These are phyloP conservation scores for Biancaea sappan DNA, from an alignment of 306 rosid genomes.

Conservation along the genomic window DNA sequence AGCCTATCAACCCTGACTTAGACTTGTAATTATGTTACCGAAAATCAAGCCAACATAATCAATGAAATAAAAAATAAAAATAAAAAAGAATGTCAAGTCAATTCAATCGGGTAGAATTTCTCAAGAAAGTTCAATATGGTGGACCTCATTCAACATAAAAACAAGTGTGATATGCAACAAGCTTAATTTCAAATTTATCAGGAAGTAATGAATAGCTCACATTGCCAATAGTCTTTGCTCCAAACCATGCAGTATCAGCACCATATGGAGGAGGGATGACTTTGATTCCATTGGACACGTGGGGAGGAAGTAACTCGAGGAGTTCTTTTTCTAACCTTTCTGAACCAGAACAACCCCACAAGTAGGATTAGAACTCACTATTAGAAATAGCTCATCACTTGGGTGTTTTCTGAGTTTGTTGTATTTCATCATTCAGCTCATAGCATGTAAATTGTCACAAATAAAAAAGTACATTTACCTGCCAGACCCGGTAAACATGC, in stretches of 20 bases:
- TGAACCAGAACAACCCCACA: conserved; percentile 44
- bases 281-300: conserved; percentile 54
- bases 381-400: neutral
- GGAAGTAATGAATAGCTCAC: conserved; percentile 49
- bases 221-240: conserved; percentile 80
- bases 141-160: neutral
- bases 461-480: conserved; percentile 45
- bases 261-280: conserved; percentile 87
- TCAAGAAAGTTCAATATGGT: conserved; percentile 16
- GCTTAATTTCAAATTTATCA: conserved; percentile 15
- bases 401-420: neutral
- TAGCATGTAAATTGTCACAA: neutral
- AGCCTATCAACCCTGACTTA: neutral
- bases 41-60: conserved; percentile 14
- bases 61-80: conserved; percentile 4
- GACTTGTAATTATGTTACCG: neutral
- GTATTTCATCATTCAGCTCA: conserved; percentile 21
- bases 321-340: conserved; percentile 79
- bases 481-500: conserved; percentile 92
- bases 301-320: conserved; percentile 57
- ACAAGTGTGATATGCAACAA: neutral
- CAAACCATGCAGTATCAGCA: conserved; percentile 84
- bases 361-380: conserved; percentile 17
- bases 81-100: neutral
- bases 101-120: neutral